Evolutionary conservation across 768 basidiomycete genomes (phyloP), one percentile per base, ranked within the genome.

Genomic region (Amanita exitialis): DNA sequence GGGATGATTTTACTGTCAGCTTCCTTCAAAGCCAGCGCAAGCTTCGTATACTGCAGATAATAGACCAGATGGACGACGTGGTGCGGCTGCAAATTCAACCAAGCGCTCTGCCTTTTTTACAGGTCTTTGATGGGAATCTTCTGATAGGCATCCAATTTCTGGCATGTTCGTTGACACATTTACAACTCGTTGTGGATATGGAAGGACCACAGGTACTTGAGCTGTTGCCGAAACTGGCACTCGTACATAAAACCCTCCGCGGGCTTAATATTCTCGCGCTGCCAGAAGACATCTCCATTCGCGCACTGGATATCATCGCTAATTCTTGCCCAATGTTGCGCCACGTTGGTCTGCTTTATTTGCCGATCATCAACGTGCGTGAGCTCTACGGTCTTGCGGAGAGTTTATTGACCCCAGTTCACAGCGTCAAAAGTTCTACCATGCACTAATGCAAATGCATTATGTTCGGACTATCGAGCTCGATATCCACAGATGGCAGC

Each of bases 1-100:
- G 79, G 78, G 76, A 79, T 56, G 39, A 53, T 0, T 59, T 71
- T 43, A 49, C 76, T 7, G 69, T 72, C 48, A 63, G 64, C 13
- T 83, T 83, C 61, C 64, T 82, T 25, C 64, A 72, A 49, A 61
- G 59, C 45, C 79, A 82, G 58, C 61, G 58, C 10, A 63, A 68
- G 27, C 64, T 83, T 34, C 66, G 60, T 46, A 55, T 51, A 8
- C 62, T 82, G 39, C 68, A 71, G 41, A 53, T 64, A 4, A 56
- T 61, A 37, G 66, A 67, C 42, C 51, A 55, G 6, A 21, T 59
- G 30, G 58, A 59, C 7, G 63, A 62, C 15, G 39, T 51, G 15
- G 54, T 21, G 56, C 44, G 52, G 32, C 15, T 56, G 1, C 54
- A 52, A 15, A 49, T 57, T 6, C 49, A 51, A 34, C 47, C 48